Conservation (phyloP, 75 land plant species). For the Cupressus sempervirens region DNA sequence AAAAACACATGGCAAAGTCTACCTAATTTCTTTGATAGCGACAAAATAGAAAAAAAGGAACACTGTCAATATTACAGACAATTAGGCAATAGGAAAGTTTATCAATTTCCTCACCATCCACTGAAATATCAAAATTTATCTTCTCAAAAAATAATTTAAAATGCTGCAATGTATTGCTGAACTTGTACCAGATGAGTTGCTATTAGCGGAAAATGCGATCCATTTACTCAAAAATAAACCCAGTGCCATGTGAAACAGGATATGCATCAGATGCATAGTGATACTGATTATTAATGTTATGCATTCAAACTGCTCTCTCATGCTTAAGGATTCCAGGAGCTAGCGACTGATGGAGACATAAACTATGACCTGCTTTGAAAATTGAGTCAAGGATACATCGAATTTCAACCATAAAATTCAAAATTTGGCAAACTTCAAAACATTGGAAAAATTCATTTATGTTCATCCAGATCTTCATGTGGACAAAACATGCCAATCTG, state of each 20-base stretch:
- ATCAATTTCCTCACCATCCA: not conserved
- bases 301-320: not conserved
- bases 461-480: too few relatives aligned
- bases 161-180: not conserved
- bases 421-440: too few relatives aligned
- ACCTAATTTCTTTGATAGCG: not conserved
- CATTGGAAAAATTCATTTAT: too few relatives aligned
- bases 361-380: too few relatives aligned
- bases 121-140: not conserved
- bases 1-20: too few relatives aligned
- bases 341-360: not conserved
- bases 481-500: too few relatives aligned
- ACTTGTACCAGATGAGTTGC: not conserved
- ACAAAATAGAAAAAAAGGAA: too few relatives aligned
- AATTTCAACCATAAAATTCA: too few relatives aligned
- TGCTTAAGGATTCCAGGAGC: not conserved
- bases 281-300: not conserved
- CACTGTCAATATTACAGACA: not conserved
- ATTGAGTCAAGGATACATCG: too few relatives aligned
- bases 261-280: not conserved
- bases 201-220: not conserved
- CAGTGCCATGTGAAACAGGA: not conserved
- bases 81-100: not conserved
- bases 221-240: too few relatives aligned
- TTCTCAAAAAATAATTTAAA: not conserved